phyloP scores from a whole-genome alignment of 805 yeast genomes.

The Aciculoconidium aculeatum region DNA sequence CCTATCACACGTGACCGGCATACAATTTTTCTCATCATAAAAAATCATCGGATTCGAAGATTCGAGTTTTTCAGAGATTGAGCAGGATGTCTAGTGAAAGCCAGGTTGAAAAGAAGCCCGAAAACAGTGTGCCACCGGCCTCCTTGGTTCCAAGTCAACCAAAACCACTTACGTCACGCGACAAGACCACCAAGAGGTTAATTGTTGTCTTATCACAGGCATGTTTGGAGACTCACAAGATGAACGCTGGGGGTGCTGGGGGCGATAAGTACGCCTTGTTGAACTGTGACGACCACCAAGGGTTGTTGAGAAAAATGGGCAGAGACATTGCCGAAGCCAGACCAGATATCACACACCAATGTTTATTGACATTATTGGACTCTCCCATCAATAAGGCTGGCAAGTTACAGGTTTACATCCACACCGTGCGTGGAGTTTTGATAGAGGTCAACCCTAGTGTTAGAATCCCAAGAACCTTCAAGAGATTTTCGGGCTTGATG shows the following conservation, averaged over 20 bases:
- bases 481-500: constrained; percentile 96
- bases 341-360: constrained; percentile 99
- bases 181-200: constrained; percentile 79
- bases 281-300: constrained; percentile 98
- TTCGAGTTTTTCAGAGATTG: constrained; percentile 1
- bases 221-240: constrained; percentile 89
- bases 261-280: constrained; percentile 85
- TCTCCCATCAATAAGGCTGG: constrained; percentile 99
- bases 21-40: too few species aligned
- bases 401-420: constrained; percentile 90
- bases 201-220: constrained; percentile 96
- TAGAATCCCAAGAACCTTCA: constrained; percentile 96
- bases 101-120: constrained; percentile 19
- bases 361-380: constrained; percentile 87
- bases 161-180: constrained; percentile 69
- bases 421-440: constrained; percentile 90
- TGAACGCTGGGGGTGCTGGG: constrained; percentile 71
- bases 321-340: constrained; percentile 97
- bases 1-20: too few species aligned
- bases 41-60: too few species aligned
- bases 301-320: constrained; percentile 89
- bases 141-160: constrained; percentile 88
- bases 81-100: background rate
- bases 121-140: constrained; percentile 39
- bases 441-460: constrained; percentile 95